Conservation (phyloP, 2,329 filamentous ascomycete genomes). For the Plectosphaerella cucumerina region DNA sequence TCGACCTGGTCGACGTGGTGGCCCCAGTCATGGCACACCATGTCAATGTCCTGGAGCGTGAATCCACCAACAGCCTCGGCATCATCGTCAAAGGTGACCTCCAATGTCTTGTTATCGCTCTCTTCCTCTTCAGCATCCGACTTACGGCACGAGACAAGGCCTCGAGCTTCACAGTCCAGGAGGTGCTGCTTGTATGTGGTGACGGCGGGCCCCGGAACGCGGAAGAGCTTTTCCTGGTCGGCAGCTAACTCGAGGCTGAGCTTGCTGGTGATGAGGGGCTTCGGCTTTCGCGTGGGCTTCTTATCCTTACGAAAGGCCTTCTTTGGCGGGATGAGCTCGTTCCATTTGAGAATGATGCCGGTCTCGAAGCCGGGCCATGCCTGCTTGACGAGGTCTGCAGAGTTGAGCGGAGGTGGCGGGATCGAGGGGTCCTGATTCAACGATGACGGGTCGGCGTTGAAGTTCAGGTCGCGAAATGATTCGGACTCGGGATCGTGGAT, state of each 20-base stretch:
- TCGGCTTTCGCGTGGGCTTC: constrained; percentile 72
- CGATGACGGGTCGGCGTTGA: constrained; percentile 37
- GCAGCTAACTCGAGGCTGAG: constrained; percentile 79
- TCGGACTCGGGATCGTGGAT: constrained; percentile 35
- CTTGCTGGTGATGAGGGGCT: constrained; percentile 80
- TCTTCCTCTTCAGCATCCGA: constrained; percentile 35
- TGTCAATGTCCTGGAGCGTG: constrained; percentile 74
- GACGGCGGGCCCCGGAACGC: constrained; percentile 60
- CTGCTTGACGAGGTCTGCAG: constrained; percentile 71
- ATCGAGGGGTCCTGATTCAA: constrained; percentile 60
- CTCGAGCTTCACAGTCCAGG: constrained; percentile 44
- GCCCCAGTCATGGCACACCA: constrained; percentile 86
- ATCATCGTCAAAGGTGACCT: constrained; percentile 48
- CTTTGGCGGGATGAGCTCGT: constrained; percentile 77
- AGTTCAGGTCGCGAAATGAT: constrained; percentile 39
- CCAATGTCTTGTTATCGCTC: constrained; percentile 33
- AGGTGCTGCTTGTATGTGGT: constrained; percentile 51
- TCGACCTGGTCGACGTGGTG: constrained; percentile 51
- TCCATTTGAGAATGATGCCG: constrained; percentile 71
- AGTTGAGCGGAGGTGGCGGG: constrained; percentile 66
- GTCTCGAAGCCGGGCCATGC: constrained; percentile 79
- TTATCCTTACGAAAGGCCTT: constrained; percentile 76
- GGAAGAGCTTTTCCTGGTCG: constrained; percentile 84
- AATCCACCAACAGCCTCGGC: constrained; percentile 69
- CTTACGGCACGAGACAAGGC: constrained; percentile 39